A percentile compares a stretch with the other conserved stretches of the same genome.
Evolutionary conservation across 2,329 filamentous ascomycete genomes (phyloP).

Genomic region (Rasamsonia emersonii): DNA sequence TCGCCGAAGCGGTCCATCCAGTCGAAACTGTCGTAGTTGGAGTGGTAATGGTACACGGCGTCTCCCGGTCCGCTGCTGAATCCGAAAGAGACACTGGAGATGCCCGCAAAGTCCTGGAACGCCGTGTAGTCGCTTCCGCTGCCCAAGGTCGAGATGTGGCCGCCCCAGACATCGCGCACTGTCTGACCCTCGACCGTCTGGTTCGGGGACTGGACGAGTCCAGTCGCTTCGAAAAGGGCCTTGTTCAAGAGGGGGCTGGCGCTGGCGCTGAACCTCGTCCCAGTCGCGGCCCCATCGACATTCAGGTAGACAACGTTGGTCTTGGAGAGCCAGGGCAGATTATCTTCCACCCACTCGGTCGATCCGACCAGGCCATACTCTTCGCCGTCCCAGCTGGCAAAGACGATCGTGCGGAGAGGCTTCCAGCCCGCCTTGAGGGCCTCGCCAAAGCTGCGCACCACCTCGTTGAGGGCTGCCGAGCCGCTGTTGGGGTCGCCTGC

Average conservation of each 20-base stretch:
- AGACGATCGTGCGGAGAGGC: conserved; percentile 81
- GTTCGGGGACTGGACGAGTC: conserved; percentile 60
- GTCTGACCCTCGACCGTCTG: conserved; percentile 64
- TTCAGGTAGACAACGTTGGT: conserved; percentile 77
- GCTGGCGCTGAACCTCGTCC: conserved; percentile 53
- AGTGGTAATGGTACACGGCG: conserved; percentile 64
- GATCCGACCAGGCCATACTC: conserved; percentile 81
- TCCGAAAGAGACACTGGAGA: conserved; percentile 57
- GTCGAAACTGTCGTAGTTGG: conserved; percentile 73
- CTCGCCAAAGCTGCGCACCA: conserved; percentile 64
- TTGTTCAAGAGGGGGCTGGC: conserved; percentile 71
- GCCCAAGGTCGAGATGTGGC: conserved; percentile 56
- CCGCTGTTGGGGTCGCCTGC: conserved; percentile 77
- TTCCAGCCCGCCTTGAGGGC: conserved; percentile 69
- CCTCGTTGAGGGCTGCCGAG: conserved; percentile 69
- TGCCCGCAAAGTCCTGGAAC: conserved; percentile 63
- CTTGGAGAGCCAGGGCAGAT: conserved; percentile 66
- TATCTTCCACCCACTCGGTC: conserved; percentile 91
- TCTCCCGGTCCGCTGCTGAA: conserved; percentile 41
- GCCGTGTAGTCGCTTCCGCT: conserved; percentile 67
- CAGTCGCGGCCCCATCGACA: conserved; percentile 65
- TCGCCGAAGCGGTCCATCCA: conserved; percentile 81
- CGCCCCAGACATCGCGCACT: conserved; percentile 59
- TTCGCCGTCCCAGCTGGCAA: conserved; percentile 76
- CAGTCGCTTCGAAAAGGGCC: conserved; percentile 59